Evolutionary conservation across 148 eudicot genomes (phyloP).

Genomic region (Vaccinium corymbosum): DNA sequence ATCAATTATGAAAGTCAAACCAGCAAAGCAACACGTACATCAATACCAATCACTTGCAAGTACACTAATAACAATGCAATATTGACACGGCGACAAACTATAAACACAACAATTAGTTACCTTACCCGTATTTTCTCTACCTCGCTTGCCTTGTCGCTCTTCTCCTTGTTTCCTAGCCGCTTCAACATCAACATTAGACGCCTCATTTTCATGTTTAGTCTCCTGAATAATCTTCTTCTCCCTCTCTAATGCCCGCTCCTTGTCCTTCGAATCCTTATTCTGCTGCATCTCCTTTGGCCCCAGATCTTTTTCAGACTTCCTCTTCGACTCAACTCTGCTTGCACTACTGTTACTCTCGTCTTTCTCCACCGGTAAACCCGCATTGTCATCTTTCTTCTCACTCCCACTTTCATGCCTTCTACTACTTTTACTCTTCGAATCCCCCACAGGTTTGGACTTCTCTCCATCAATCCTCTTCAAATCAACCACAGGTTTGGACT

Average conservation of each 20-base stretch:
- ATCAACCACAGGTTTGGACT: slow-evolving; percentile 38
- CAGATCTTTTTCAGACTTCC: slow-evolving; percentile 58
- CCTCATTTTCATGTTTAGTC: slow-evolving; percentile 36
- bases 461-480: slow-evolving; percentile 37
- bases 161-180: slow-evolving; percentile 29
- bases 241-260: slow-evolving; percentile 52
- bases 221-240: slow-evolving; percentile 49
- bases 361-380: slow-evolving; percentile 27
- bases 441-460: slow-evolving; percentile 34
- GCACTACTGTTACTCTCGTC: slow-evolving; percentile 53
- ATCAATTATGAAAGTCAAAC: background rate
- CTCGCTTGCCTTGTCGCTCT: slow-evolving; percentile 49
- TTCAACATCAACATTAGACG: slow-evolving; percentile 23
- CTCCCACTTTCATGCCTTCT: slow-evolving; percentile 39
- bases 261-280: slow-evolving; percentile 42
- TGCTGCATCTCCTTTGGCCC: slow-evolving; percentile 47
- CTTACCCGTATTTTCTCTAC: slow-evolving; percentile 71
- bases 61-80: background rate
- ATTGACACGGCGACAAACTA: background rate
- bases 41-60: background rate
- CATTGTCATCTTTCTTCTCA: slow-evolving; percentile 39
- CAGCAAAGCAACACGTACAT: background rate
- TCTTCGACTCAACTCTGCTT: slow-evolving; percentile 52
- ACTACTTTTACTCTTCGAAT: slow-evolving; percentile 59
- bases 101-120: slow-evolving; percentile 31